Conservation (phyloP, 1,284 basidiomycete species). For the Puccinia triticina region DNA sequence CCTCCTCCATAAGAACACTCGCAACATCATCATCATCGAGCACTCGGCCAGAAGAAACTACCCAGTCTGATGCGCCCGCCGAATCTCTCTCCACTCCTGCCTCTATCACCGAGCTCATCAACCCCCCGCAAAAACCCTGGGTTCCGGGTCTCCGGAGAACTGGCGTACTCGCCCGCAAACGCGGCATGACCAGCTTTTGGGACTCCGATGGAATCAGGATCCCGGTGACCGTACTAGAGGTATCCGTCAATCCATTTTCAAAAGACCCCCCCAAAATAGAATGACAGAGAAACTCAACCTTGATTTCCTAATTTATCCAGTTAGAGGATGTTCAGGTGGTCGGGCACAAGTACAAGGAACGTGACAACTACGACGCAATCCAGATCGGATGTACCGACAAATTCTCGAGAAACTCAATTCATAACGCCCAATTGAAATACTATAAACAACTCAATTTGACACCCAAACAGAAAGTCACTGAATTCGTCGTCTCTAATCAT, state of each 20-base stretch:
- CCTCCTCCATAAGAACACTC: background rate
- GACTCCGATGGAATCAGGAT: conserved; percentile 81
- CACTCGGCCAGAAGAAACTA: background rate
- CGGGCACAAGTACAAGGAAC: conserved; percentile 56
- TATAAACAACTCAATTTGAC: conserved; percentile 78
- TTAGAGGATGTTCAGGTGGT: conserved; percentile 64
- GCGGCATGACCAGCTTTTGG: conserved; percentile 94
- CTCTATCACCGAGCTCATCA: conserved; percentile 21
- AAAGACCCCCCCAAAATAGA: conserved; percentile 17
- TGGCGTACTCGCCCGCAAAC: conserved; percentile 91
- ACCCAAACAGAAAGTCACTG: conserved; percentile 84
- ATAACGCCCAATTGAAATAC: conserved; percentile 60
- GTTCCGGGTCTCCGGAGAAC: conserved; percentile 82
- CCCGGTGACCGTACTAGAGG: conserved; percentile 93
- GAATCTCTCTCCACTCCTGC: background rate
- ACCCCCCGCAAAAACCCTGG: conserved; percentile 65
- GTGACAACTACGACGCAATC: conserved; percentile 74
- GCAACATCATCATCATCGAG: background rate
- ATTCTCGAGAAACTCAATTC: conserved; percentile 76
- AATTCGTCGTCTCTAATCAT: conserved; percentile 78
- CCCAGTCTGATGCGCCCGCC: background rate
- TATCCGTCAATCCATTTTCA: conserved; percentile 62
- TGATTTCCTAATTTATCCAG: conserved; percentile 55
- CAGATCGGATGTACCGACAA: conserved; percentile 80
- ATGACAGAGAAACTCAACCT: background rate